A percentile compares a stretch with the other conserved stretches of the same genome.
phyloP scores from a whole-genome alignment of 2,329 filamentous ascomycete genomes.

The Lecanoromycetidae sp. region DNA sequence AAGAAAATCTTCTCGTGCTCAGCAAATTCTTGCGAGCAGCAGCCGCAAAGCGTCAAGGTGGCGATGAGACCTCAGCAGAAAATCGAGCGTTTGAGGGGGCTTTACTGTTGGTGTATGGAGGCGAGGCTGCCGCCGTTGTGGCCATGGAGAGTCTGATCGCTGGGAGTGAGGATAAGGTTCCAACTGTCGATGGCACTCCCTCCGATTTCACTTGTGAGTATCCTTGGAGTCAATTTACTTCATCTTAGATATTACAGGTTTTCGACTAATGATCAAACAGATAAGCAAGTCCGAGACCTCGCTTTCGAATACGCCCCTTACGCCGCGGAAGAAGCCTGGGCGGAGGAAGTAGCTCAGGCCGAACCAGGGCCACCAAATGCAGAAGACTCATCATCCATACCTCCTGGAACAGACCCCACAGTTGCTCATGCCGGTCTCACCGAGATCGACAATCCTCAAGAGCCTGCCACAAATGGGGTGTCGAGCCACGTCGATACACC shows the following conservation, averaged over 20 bases:
- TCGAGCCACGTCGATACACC: constrained; percentile 13
- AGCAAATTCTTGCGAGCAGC: constrained; percentile 52
- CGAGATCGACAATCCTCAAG: constrained; percentile 39
- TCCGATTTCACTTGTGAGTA: constrained; percentile 47
- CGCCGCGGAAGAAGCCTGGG: constrained; percentile 37
- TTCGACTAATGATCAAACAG: constrained; percentile 23
- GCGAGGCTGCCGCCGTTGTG: constrained; percentile 45
- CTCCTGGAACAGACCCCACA: constrained; percentile 43
- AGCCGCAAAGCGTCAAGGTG: constrained; percentile 46
- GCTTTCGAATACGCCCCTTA: constrained; percentile 30
- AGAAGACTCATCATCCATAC: constrained; percentile 22
- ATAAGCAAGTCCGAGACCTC: constrained; percentile 32
- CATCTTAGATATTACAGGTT: background rate
- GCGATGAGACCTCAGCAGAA: constrained; percentile 46
- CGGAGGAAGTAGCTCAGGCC: constrained; percentile 36
- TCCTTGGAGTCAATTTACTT: background rate
- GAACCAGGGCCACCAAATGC: constrained; percentile 28
- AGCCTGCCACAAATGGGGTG: constrained; percentile 26
- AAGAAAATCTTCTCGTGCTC: constrained; percentile 45
- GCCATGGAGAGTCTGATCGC: constrained; percentile 50
- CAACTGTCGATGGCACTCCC: constrained; percentile 42
- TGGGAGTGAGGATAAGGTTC: constrained; percentile 46
- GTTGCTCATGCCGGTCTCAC: constrained; percentile 48
- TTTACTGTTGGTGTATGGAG: constrained; percentile 51
- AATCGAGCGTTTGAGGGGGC: constrained; percentile 53